Evolutionary conservation across 2,329 filamentous ascomycete species (phyloP).

Genomic region (Tetracladium maxilliforme): DNA sequence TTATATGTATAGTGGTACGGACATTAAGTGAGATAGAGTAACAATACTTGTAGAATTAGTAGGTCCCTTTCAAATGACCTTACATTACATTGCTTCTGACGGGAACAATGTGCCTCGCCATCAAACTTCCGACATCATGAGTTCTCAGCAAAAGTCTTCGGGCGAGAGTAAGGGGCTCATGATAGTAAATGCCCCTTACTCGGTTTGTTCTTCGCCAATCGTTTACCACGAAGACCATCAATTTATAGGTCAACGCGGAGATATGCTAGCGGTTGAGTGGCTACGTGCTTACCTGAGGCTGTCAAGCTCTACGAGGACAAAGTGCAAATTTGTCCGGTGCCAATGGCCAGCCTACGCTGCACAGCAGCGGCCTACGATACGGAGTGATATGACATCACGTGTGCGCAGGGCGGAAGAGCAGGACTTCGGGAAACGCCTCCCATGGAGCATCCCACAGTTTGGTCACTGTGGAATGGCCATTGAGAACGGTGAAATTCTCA

Average conservation of each 20-base stretch:
- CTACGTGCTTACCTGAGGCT: slow-evolving; percentile 5
- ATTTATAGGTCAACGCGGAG: slow-evolving; percentile 62
- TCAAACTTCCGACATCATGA: slow-evolving; percentile 69
- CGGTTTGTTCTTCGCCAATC: slow-evolving; percentile 70
- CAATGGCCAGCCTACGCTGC: slow-evolving; percentile 10
- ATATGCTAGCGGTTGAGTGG: slow-evolving; percentile 68
- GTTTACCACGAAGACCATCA: slow-evolving; percentile 85
- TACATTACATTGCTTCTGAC: too few relatives aligned
- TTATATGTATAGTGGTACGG: too few relatives aligned
- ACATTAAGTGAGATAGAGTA: too few relatives aligned
- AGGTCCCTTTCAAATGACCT: too few relatives aligned
- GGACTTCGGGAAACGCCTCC: slow-evolving; percentile 59
- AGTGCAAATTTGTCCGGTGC: too few relatives aligned
- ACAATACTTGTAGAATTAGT: too few relatives aligned
- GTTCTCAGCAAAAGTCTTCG: slow-evolving; percentile 65
- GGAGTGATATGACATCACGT: background rate
- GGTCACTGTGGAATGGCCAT: slow-evolving; percentile 57
- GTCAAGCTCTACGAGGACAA: too few relatives aligned
- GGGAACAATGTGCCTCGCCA: slow-evolving; percentile 55
- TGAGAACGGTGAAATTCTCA: slow-evolving; percentile 27
- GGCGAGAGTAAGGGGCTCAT: slow-evolving; percentile 38
- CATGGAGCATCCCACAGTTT: slow-evolving; percentile 58
- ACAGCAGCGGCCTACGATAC: slow-evolving; percentile 3
- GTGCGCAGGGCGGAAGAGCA: background rate
- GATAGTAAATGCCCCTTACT: slow-evolving; percentile 28